Base-by-base conservation (phyloP, 345 rosid genomes). In the Salix udensis region DNA sequence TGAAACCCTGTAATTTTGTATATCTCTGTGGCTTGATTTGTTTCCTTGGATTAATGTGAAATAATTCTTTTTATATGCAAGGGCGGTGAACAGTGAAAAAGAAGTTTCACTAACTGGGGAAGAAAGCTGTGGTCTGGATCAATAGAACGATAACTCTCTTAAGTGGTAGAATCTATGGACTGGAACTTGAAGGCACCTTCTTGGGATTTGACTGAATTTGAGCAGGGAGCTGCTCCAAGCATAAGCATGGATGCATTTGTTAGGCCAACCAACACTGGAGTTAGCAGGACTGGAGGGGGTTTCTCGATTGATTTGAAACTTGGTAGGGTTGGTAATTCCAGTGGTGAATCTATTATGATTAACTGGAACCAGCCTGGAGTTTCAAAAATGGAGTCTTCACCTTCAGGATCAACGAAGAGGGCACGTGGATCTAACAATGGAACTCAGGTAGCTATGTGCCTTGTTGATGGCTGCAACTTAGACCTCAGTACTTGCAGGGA, bases 301-400 rank as follows among this genome's bases (percentile, higher is more conserved):
- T 92, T 91, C 71, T 88, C 92, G 16, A 82, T 91, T 79, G 97
- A 93, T 89, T 76, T 93, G 84, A 89, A 91, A 84, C 97, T 93
- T 73, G 96, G 93, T 67, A 84, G 83, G 76, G 87, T 86, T 1
- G 86, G 86, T 64, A 84, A 81, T 79, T 80, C 87, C 6, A 76
- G 64, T 31, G 79, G 81, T 2, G 82, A 88, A 65, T 84, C 87
- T 50, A 73, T 82, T 50, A 73, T 82, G 62, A 67, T 76, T 62
- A 85, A 86, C 78, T 86, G 83, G 87, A 87, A 88, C 74, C 85
- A 85, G 68, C 71, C 82, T 74, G 83, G 53, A 62, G 28, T 75
- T 34, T 48, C 82, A 5, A 88, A 88, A 81, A 75, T 81, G 77
- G 84, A 71, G 67, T 64, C 78, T 58, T 81, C 77, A 39, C 68